Conservation (phyloP, 805 yeast species). For the Trichomonascus vanleenenianus region DNA sequence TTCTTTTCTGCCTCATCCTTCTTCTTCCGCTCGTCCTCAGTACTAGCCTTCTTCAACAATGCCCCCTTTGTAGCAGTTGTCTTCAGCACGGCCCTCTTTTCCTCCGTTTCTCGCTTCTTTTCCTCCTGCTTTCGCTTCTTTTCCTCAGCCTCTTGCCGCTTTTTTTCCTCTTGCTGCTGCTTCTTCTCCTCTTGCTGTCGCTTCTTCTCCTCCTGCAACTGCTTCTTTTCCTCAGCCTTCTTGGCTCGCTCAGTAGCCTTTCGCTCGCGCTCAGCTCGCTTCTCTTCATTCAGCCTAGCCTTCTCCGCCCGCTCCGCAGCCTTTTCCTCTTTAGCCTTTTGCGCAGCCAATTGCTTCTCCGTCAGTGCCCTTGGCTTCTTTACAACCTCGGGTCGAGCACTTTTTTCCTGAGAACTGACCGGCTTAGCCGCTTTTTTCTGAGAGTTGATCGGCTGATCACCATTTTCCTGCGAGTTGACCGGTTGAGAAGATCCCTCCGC, state of each 20-base stretch:
- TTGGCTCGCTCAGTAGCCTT: conserved; percentile 1
- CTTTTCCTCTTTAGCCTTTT: not conserved
- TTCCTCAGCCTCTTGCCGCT: not conserved
- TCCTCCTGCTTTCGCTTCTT: not conserved
- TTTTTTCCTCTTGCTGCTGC: not conserved
- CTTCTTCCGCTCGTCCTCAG: not conserved
- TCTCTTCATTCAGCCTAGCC: not conserved
- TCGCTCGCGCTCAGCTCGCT: not conserved
- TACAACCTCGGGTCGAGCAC: not conserved
- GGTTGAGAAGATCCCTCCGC: too few species aligned
- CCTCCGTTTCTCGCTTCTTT: not conserved
- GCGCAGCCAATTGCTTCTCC: not conserved
- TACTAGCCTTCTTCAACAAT: not conserved
- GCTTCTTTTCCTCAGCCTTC: not conserved
- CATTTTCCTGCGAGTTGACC: too few species aligned
- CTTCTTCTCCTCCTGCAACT: not conserved
- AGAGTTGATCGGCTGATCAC: too few species aligned
- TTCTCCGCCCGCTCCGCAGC: not conserved
- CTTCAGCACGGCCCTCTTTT: not conserved
- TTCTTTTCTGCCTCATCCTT: not conserved
- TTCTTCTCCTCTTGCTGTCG: not conserved
- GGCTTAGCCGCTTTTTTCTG: too few species aligned
- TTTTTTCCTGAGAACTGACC: too few species aligned
- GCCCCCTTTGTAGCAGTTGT: not conserved
- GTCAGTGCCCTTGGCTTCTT: not conserved